Conservation (phyloP, 1,284 basidiomycete species). For the Microbotryum saponariae region DNA sequence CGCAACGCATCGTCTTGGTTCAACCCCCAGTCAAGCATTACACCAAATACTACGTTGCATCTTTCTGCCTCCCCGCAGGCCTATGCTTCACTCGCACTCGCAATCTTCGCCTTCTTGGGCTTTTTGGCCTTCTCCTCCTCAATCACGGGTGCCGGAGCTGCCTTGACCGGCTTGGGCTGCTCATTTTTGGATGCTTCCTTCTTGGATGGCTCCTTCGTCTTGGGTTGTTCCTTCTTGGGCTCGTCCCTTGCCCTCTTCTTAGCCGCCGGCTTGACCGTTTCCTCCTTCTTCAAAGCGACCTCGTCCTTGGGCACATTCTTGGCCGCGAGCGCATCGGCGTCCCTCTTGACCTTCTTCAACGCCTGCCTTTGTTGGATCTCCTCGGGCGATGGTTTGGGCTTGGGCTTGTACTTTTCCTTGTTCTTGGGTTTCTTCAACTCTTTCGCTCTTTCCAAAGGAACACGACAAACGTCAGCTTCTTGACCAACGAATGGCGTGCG, state of each 20-base stretch:
- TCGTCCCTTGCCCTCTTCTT: constrained; percentile 20
- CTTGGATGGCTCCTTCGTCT: background rate
- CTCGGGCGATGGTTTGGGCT: background rate
- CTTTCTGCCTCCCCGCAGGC: too few species aligned
- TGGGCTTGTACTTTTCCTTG: background rate
- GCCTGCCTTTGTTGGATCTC: background rate
- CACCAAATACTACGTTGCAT: too few species aligned
- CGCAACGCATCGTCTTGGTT: too few species aligned
- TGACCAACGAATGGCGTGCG: background rate
- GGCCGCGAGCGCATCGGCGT: background rate
- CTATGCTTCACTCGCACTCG: too few species aligned
- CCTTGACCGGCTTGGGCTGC: constrained; percentile 9
- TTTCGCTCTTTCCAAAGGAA: background rate
- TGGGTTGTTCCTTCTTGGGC: constrained; percentile 8
- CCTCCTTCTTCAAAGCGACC: constrained; percentile 17
- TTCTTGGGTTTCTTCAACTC: too few species aligned
- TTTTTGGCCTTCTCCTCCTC: background rate
- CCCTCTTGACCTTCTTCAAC: constrained; percentile 13
- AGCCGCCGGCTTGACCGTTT: constrained; percentile 12
- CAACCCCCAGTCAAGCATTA: too few species aligned
- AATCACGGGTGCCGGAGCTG: background rate
- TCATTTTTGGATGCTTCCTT: background rate
- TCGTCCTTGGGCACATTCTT: constrained; percentile 3
- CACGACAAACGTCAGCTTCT: background rate
- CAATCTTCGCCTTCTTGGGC: background rate